phyloP scores from a whole-genome alignment of 805 yeast species.

The Pichia pseudocactophila region DNA sequence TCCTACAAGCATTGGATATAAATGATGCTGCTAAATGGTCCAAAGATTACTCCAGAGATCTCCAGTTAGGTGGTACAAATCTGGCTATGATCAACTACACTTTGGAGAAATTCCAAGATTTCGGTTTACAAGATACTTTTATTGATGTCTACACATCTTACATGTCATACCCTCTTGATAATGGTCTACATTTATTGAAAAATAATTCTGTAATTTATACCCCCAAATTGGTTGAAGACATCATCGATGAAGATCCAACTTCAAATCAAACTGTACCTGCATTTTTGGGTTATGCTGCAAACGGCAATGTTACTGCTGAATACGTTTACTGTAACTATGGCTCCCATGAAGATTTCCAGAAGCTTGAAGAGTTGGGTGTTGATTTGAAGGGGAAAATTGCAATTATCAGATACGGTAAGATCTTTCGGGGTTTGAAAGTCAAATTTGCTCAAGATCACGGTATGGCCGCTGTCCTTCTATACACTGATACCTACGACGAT shows the following conservation, averaged over 20 bases:
- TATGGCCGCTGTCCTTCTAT: conserved; percentile 56
- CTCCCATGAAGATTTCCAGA: conserved; percentile 46
- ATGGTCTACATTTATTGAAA: conserved; percentile 37
- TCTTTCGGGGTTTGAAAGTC: conserved; percentile 68
- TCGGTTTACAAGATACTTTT: conserved; percentile 40
- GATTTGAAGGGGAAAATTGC: conserved; percentile 51
- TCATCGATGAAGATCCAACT: conserved; percentile 39
- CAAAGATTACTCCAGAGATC: conserved; percentile 38
- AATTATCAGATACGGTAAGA: conserved; percentile 54
- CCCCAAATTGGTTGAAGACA: conserved; percentile 49
- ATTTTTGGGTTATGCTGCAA: conserved; percentile 68
- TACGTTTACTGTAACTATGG: conserved; percentile 67
- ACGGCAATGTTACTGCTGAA: conserved; percentile 63
- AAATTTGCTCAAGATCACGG: conserved; percentile 69
- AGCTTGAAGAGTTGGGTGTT: conserved; percentile 38
- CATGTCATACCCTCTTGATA: conserved; percentile 53
- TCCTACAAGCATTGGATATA: conserved; percentile 22
- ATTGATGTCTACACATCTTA: conserved; percentile 55
- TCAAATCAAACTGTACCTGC: conserved; percentile 51
- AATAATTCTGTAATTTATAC: conserved; percentile 30
- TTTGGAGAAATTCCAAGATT: conserved; percentile 44
- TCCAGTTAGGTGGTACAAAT: conserved; percentile 53
- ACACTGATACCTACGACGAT: conserved; percentile 65
- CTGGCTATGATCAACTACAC: conserved; percentile 50
- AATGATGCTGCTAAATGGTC: conserved; percentile 47